Evolutionary conservation across 208 protist species (phyloP).

Genomic region (Kentomonas sorsogonicus): DNA sequence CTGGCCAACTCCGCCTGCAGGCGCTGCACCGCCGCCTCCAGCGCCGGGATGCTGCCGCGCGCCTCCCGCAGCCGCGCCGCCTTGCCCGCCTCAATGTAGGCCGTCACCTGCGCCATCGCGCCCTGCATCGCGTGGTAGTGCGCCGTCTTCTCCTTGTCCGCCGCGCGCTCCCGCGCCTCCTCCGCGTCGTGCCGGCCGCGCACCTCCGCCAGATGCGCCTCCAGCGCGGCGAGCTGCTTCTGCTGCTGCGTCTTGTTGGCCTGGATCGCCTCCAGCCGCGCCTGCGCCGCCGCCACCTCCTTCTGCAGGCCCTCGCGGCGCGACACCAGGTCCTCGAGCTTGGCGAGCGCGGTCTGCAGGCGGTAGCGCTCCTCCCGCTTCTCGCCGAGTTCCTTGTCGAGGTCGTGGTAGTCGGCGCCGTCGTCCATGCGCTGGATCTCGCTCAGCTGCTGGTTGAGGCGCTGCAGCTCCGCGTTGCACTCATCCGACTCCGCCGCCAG

Average conservation of each 20-base stretch:
- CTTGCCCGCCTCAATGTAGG: slow-evolving; percentile 21
- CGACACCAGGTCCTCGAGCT: slow-evolving; percentile 37
- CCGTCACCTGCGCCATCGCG: slow-evolving; percentile 28
- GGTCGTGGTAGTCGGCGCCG: slow-evolving; percentile 25
- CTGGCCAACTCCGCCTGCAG: slow-evolving; percentile 19
- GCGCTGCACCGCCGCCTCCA: slow-evolving; percentile 13
- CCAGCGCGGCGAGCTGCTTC: slow-evolving; percentile 7
- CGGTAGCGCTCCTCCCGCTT: slow-evolving; percentile 31
- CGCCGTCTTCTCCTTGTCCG: slow-evolving; percentile 11
- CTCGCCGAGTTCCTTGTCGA: slow-evolving; percentile 24
- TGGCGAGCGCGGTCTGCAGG: slow-evolving; percentile 28
- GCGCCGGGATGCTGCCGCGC: slow-evolving; percentile 21
- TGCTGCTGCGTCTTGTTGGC: slow-evolving; percentile 3
- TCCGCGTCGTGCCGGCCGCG: slow-evolving; percentile 1
- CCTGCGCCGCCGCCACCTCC: slow-evolving; percentile 24
- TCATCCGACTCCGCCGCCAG: slow-evolving; percentile 43
- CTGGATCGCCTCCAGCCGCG: slow-evolving; percentile 31
- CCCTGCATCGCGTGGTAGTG: slow-evolving; percentile 21
- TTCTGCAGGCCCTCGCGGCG: slow-evolving; percentile 15
- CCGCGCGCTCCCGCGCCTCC: slow-evolving; percentile 9
- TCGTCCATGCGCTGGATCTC: slow-evolving; percentile 52
- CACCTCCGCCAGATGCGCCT: slow-evolving; percentile 15
- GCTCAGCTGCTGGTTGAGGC: slow-evolving; percentile 48
- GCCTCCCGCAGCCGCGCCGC: slow-evolving; percentile 18
- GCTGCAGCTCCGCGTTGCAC: slow-evolving; percentile 35